phyloP scores from a whole-genome alignment of 2,329 filamentous ascomycete genomes.

The Xylaria sp. region DNA sequence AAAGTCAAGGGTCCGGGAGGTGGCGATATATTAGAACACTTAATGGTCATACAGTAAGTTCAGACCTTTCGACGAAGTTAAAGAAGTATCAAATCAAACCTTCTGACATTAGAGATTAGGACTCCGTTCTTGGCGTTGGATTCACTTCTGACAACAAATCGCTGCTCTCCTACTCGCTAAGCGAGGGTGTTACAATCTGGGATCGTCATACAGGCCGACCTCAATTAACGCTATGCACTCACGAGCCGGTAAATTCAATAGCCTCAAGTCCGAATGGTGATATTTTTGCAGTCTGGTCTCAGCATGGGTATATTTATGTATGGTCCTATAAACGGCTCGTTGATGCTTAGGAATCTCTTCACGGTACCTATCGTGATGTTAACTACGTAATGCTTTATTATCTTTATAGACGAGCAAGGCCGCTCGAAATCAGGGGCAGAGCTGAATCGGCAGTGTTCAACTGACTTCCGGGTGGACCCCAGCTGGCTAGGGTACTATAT shows the following conservation, averaged over 20 bases:
- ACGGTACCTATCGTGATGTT: too few species aligned
- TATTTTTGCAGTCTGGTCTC: not conserved
- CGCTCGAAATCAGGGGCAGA: too few species aligned
- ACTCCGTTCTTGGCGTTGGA: not conserved
- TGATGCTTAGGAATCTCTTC: too few species aligned
- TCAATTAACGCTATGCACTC: not conserved
- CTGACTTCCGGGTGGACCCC: too few species aligned
- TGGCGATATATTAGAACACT: not conserved
- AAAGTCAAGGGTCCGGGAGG: not conserved
- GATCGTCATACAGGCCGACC: not conserved
- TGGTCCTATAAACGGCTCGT: too few species aligned
- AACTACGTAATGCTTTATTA: too few species aligned
- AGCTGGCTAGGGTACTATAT: too few species aligned
- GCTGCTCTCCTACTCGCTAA: not conserved
- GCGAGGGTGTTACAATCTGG: not conserved
- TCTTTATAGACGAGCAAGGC: too few species aligned
- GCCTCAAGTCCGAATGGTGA: not conserved
- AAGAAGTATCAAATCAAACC: not conserved
- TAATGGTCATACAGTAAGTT: not conserved
- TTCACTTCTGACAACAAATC: not conserved
- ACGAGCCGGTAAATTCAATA: not conserved
- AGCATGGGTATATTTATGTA: too few species aligned
- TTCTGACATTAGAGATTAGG: not conserved
- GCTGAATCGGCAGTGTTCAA: too few species aligned
- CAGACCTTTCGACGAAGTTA: not conserved